Base-by-base conservation (phyloP, 2,329 filamentous ascomycete genomes). In the Sarocladium kiliense region DNA sequence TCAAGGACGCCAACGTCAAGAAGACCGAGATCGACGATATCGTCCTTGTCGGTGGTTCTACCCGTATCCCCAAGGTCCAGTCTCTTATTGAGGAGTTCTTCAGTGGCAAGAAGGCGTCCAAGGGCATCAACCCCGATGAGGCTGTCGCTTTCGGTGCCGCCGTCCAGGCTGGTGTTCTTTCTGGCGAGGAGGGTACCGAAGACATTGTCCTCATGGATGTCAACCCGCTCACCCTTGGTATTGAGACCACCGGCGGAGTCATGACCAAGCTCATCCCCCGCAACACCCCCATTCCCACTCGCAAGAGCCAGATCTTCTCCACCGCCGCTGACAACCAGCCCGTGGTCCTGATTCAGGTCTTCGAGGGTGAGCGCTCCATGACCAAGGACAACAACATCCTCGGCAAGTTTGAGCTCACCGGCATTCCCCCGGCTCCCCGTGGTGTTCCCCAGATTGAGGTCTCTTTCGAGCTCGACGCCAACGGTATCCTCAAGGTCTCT, bases 51-150 rank as follows among this genome's bases (percentile, higher is more conserved):
- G 94, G 94, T 86, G 94, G 94, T 76, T 97, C 94, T 59, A 97
- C 94, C 63, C 93, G 94, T 89, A 97, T 99, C 65, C 93, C 94
- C 74, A 97, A 97, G 88, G 92, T 97, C 63, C 88, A 95, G 78
- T 73, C 84, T 65, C 86, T 97, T 71, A 89, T 97, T 63, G 91
- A 97, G 81, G 92, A 97, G 77, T 97, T 84, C 84, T 97, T 97
- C 73, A 79, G 71, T 66, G 88, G 92, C 74, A 97, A 97, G 89
- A 92, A 94, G 82, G 91, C 92, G 66, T 92, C 88, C 84, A 97
- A 97, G 90, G 91, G 91, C 77, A 96, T 99, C 74, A 97, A 97
- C 85, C 94, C 94, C 65, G 94, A 99, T 70, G 94, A 97, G 82
- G 94, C 94, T 78, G 94, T 97, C 65, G 94, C 94, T 70, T 97